These are phyloP conservation scores for Colletotrichum truncatum DNA, from an alignment of 2,329 filamentous ascomycete genomes.

Conservation along the genomic window DNA sequence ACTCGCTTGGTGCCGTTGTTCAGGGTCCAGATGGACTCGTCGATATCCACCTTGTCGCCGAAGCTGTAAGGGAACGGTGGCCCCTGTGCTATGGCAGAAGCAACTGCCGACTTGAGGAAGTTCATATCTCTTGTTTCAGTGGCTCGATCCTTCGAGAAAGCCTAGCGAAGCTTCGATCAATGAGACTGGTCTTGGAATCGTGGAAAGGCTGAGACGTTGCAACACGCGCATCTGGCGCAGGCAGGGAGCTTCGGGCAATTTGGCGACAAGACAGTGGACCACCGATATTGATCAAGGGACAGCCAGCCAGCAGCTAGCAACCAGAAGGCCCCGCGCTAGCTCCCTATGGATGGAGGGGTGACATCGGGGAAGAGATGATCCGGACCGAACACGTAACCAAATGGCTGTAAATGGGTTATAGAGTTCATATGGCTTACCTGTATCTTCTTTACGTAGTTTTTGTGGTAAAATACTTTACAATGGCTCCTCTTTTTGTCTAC, in stretches of 20 bases:
- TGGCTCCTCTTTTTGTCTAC: too few relatives aligned
- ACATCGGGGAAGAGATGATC: background rate
- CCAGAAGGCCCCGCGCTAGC: constrained; percentile 30
- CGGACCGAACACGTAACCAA: too few relatives aligned
- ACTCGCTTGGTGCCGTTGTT: constrained; percentile 94
- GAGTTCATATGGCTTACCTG: too few relatives aligned
- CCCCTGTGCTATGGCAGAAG: constrained; percentile 94
- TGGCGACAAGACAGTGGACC: constrained; percentile 28
- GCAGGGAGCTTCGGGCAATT: constrained; percentile 21
- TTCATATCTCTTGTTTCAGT: constrained; percentile 71
- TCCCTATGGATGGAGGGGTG: constrained; percentile 30
- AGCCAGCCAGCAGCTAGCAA: constrained; percentile 1
- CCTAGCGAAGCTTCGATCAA: background rate
- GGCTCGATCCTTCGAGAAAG: background rate
- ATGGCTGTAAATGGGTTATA: too few relatives aligned
- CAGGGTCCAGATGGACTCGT: constrained; percentile 95
- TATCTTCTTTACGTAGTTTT: too few relatives aligned
- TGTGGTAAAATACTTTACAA: too few relatives aligned
- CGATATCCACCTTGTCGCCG: constrained; percentile 90
- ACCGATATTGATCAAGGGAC: constrained; percentile 7
- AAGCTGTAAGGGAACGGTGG: constrained; percentile 93
- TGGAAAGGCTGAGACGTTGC: constrained; percentile 13
- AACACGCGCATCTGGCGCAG: constrained; percentile 20
- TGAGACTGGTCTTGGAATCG: constrained; percentile 2
- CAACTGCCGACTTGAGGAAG: constrained; percentile 96